Percentiles rank a stretch among this genome's conserved stretches.
These are phyloP conservation scores for Lasiodiplodia theobromae DNA, from an alignment of 2,329 filamentous ascomycete genomes.

Conservation along the genomic window DNA sequence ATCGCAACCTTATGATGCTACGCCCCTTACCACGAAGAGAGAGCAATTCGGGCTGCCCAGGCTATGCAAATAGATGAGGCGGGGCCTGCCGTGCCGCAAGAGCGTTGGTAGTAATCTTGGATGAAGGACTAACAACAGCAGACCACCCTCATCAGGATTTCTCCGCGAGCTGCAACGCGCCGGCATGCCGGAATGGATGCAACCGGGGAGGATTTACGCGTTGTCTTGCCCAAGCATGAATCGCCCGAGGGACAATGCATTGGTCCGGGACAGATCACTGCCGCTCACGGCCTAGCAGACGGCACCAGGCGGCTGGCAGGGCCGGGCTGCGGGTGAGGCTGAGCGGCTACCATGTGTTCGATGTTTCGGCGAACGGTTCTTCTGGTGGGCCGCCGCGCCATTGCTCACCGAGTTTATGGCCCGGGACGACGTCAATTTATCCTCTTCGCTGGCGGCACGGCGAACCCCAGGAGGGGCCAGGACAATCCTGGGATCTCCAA, in stretches of 20 bases:
- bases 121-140: conserved; percentile 6
- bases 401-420: not conserved
- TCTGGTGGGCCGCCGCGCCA: not conserved
- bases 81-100: not conserved
- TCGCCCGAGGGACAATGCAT: not conserved
- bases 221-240: not conserved
- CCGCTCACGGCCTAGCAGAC: conserved; percentile 19
- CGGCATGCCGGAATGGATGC: conserved; percentile 3
- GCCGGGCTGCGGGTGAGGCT: conserved; percentile 16
- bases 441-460: conserved; percentile 10
- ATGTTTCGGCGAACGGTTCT: too few relatives aligned
- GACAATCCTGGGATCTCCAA: conserved; percentile 13
- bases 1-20: conserved; percentile 12
- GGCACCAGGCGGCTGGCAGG: not conserved
- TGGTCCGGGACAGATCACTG: conserved; percentile 6
- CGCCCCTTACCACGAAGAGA: not conserved
- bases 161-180: not conserved
- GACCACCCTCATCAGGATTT: not conserved
- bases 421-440: conserved; percentile 8
- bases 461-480: not conserved
- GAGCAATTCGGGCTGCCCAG: not conserved
- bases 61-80: conserved; percentile 5
- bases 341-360: not conserved
- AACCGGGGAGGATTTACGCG: not conserved
- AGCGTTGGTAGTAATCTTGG: not conserved